These are phyloP conservation scores for Houttuynia cordata DNA, from an alignment of 164 flowering plant species.

Conservation along the genomic window DNA sequence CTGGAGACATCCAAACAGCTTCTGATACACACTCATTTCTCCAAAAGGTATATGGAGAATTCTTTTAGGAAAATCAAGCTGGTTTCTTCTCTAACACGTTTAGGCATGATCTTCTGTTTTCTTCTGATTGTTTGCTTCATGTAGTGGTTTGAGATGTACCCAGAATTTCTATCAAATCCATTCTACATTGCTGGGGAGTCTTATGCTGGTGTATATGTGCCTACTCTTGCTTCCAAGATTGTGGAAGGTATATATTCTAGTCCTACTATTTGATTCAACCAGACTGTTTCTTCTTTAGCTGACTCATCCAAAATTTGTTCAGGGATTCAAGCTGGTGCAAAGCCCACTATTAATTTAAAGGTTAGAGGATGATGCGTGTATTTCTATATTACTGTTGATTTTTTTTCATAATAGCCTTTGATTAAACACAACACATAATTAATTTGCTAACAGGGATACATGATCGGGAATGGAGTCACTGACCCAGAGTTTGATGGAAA, in stretches of 20 bases:
- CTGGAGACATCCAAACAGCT: conserved; percentile 78
- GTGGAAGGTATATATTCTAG: conserved; percentile 38
- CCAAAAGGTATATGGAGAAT: conserved; percentile 43
- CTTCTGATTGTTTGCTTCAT: background rate
- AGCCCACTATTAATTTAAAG: conserved; percentile 70
- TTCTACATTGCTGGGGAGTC: conserved; percentile 89
- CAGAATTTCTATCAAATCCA: conserved; percentile 58
- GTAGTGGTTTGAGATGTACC: conserved; percentile 78
- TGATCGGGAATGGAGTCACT: conserved; percentile 82
- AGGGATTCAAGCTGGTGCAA: conserved; percentile 60
- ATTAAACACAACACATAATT: too few relatives aligned
- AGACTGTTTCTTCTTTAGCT: background rate
- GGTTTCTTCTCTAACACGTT: too few relatives aligned
- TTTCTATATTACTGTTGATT: background rate
- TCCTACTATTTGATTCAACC: background rate
- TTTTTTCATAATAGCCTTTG: too few relatives aligned
- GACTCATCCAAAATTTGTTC: conserved; percentile 7
- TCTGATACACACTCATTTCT: conserved; percentile 66
- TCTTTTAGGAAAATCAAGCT: too few relatives aligned
- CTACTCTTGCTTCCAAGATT: conserved; percentile 74
- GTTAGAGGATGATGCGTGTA: conserved; percentile 17
- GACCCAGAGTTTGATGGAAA: conserved; percentile 65
- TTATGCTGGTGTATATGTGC: conserved; percentile 93
- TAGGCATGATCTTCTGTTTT: background rate
- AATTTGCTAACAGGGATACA: conserved; percentile 45